Evolutionary conservation across 2,329 filamentous ascomycete species (phyloP), one percentile per base, ranked within the genome.

Genomic region (Sclerotinia glacialis): DNA sequence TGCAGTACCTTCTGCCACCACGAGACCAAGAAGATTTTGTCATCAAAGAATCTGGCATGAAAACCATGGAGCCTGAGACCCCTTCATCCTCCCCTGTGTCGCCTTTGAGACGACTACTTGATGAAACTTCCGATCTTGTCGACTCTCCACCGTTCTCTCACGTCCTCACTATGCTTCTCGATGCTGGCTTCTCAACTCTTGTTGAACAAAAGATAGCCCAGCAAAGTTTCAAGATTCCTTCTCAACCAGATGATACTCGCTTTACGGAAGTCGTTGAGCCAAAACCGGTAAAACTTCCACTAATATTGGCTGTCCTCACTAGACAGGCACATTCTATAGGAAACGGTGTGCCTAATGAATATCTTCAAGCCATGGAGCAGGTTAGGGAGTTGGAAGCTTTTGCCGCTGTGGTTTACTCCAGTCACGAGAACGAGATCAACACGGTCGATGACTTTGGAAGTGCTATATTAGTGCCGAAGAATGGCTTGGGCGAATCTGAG

Each of bases 41-140:
- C 64, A 86, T 99, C 63, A 86, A 86, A 64, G 91, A 97, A 78
- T 96, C 93, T 0, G 93, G 93, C 65, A 92, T 97, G 74, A 26
- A 66, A 61, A 80, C 87, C 11, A 82, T 83, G 28, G 82, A 85
- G 67, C 81, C 82, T 42, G 75, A 78, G 26, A 44, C 34, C 74
- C 31, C 74, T 71, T 69, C 78, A 73, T 59, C 75, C 72, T 70
- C 73, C 37, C 75, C 77, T 18, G 67, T 77, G 3, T 75, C 78
- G 9, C 73, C 77, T 4, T 85, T 99, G 66, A 88, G 94, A 66
- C 89, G 91, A 67, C 85, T 99, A 26, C 85, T 99, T 1, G 94
- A 99, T 76, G 95, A 99, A 81, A 98, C 95, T 2, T 91, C 94
- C 49, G 95, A 99, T 76, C 85, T 99, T 31, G 89, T 98, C 75